Conservation (phyloP, 495 filamentous ascomycete species). For the Aspergillus wentii region DNA sequence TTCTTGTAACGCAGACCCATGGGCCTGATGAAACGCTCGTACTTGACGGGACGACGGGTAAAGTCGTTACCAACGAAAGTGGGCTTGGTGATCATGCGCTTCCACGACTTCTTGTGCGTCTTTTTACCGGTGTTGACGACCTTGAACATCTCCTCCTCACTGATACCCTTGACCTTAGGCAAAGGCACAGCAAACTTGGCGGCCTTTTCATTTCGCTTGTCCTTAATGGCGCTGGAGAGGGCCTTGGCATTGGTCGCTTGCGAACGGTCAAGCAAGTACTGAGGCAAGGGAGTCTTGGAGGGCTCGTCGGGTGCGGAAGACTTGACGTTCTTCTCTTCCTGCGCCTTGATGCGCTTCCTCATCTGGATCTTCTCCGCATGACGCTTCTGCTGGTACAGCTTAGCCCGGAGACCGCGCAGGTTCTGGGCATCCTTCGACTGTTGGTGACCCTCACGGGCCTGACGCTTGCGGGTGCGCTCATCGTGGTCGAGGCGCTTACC, state of each 20-base stretch:
- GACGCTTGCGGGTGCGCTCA: constrained; percentile 81
- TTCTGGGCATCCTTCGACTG: constrained; percentile 84
- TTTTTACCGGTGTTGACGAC: constrained; percentile 93
- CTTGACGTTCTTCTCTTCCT: constrained; percentile 95
- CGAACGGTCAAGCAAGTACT: constrained; percentile 85
- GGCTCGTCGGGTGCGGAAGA: constrained; percentile 73
- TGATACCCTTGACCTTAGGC: constrained; percentile 90
- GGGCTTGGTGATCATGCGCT: constrained; percentile 92
- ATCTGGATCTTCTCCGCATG: constrained; percentile 99
- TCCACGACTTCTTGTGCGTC: constrained; percentile 77
- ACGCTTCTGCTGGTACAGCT: constrained; percentile 90
- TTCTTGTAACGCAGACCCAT: constrained; percentile 92
- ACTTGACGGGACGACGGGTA: constrained; percentile 89
- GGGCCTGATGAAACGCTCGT: constrained; percentile 78
- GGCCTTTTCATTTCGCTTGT: constrained; percentile 84
- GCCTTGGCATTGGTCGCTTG: constrained; percentile 87
- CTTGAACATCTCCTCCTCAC: constrained; percentile 98
- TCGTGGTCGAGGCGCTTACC: constrained; percentile 83
- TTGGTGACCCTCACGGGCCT: constrained; percentile 83
- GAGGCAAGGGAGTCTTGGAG: constrained; percentile 68
- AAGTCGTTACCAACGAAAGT: constrained; percentile 90
- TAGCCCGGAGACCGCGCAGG: constrained; percentile 84
- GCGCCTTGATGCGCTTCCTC: constrained; percentile 89
- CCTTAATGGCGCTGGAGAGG: constrained; percentile 78
- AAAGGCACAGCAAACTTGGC: constrained; percentile 94